Evolutionary conservation across 208 protist genomes (phyloP).

Genomic region (Strigomonas culicis): DNA sequence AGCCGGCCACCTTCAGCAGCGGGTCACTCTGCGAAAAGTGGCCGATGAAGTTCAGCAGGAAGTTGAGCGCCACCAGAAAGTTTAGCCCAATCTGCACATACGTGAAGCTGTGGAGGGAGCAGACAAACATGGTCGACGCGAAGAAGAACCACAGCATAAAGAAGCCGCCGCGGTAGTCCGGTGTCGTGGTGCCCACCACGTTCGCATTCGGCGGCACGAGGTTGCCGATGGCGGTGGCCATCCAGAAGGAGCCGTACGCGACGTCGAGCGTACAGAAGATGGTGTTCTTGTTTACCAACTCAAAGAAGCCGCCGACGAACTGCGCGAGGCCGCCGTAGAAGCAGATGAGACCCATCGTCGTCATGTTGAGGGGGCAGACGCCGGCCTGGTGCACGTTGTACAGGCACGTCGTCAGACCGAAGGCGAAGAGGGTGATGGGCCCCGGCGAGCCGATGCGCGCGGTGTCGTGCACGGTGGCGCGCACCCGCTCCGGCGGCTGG

Average conservation of each 20-base stretch:
- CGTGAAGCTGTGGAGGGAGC: constrained; percentile 17
- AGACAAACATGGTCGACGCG: constrained; percentile 18
- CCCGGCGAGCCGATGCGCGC: constrained; percentile 21
- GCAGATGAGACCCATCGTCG: constrained; percentile 17
- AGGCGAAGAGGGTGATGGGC: constrained; percentile 28
- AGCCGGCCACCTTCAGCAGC: constrained; percentile 38
- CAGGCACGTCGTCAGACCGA: constrained; percentile 36
- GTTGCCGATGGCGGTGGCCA: constrained; percentile 16
- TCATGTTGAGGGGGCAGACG: constrained; percentile 16
- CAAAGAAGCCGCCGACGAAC: constrained; percentile 30
- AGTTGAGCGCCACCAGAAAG: constrained; percentile 26
- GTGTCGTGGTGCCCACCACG: neutral
- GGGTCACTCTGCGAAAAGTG: constrained; percentile 20
- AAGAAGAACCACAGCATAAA: constrained; percentile 31
- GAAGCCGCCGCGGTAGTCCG: constrained; percentile 22
- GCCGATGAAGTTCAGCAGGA: constrained; percentile 38
- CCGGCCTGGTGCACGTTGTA: constrained; percentile 27
- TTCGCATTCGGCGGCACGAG: constrained; percentile 6
- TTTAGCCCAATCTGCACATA: constrained; percentile 22
- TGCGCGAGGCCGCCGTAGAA: constrained; percentile 32
- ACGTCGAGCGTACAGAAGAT: constrained; percentile 20
- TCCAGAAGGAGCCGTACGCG: constrained; percentile 34
- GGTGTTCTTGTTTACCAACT: constrained; percentile 27
- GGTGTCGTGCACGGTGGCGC: constrained; percentile 14
- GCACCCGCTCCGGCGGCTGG: constrained; percentile 5